Percentiles rank a stretch among this genome's conserved stretches.
Conservation (phyloP, 2,329 filamentous ascomycete species). For the Sclerotinia glacialis region DNA sequence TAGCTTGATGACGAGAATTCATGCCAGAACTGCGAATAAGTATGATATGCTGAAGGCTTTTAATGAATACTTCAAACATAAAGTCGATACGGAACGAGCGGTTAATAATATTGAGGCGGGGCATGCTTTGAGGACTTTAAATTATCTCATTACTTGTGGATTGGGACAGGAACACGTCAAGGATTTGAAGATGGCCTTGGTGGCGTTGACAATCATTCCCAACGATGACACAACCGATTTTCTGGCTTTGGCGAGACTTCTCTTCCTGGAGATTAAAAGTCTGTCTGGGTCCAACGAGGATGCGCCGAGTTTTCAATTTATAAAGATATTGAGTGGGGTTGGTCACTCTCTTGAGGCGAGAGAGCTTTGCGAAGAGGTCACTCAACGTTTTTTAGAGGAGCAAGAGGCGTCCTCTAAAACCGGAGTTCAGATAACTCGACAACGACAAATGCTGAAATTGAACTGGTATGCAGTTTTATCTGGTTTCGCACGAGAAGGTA, state of each 20-base stretch:
- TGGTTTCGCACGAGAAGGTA: constrained; percentile 61
- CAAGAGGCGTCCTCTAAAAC: too few relatives aligned
- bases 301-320: constrained; percentile 8
- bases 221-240: constrained; percentile 25
- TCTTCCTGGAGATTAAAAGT: constrained; percentile 29
- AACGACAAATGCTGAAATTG: constrained; percentile 34
- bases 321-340: constrained; percentile 26
- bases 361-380: constrained; percentile 24
- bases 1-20: constrained; percentile 59
- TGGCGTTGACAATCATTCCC: constrained; percentile 29
- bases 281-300: constrained; percentile 6
- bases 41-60: constrained; percentile 65
- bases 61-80: constrained; percentile 58
- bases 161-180: constrained; percentile 20
- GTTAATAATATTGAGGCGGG: constrained; percentile 66
- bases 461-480: constrained; percentile 52
- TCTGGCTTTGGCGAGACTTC: constrained; percentile 30
- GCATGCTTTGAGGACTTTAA: constrained; percentile 57
- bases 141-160: constrained; percentile 50
- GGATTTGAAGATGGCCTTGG: constrained; percentile 27
- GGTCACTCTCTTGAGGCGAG: constrained; percentile 34
- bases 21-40: constrained; percentile 60
- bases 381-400: not conserved
- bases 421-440: not conserved
- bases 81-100: constrained; percentile 47